Base-by-base conservation (phyloP, 305 asterid species). In the Fraxinus baroniana region DNA sequence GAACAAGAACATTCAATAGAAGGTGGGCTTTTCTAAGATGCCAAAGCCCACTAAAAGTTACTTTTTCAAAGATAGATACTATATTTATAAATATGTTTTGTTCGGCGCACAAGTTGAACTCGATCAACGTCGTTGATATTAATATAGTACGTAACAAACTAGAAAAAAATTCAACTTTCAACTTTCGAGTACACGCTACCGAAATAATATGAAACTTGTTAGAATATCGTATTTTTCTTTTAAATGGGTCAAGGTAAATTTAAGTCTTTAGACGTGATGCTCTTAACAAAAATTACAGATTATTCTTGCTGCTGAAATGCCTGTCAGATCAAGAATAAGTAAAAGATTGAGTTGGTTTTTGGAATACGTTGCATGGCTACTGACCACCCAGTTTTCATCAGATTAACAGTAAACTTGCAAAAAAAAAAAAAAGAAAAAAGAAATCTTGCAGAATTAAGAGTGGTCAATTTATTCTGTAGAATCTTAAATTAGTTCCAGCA, bases 1-100 rank as follows among this genome's bases (percentile, higher is more conserved):
- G 49, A 60, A 9, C 77, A 2, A 85, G 86, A 86, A 84, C 77
- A 85, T 76, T 84, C 37, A 75, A 86, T 82, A 89, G 90, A 22
- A 39, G n/a, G 82, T 57, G 66, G 46, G 74, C 87, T 83, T 84
- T 80, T 84, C 26, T 82, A 75, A 76, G 87, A 88, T 86, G 79
- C 88, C 77, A 68, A 60, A 76, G 28, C 7, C 13, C 24, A 28
- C 44, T 46, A n/a, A 87, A 86, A 86, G 85, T 77, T 32, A 79
- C 90, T 84, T 87, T 89, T 84, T 52, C 55, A 64, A 49, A 83
- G 79, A 78, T 83, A 82, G 84, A 87, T 78, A 60, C 85, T 52
- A 26, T 68, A 24, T 68, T 0, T 26, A 9, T 28, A 46, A 3
- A 3, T 26, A 68, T 68, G 1, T 68, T 10, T 68, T 26, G 36